Evolutionary conservation across 2,329 filamentous ascomycete species (phyloP).

Genomic region (Leptographium radiaticola): DNA sequence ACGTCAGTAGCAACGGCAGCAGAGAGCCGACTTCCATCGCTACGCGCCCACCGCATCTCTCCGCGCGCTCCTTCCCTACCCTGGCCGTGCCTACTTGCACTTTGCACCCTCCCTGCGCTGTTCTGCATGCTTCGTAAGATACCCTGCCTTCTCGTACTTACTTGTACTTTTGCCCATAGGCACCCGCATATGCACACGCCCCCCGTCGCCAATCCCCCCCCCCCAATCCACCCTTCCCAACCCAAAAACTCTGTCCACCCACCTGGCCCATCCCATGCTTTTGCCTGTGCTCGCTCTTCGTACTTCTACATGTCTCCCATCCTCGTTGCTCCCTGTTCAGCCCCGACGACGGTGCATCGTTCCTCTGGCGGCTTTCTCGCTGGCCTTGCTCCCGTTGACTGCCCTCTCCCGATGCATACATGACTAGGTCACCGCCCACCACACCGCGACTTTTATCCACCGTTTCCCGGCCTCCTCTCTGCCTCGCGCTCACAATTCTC

Average conservation of each 20-base stretch:
- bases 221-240: conserved; percentile 5
- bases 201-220: neutral
- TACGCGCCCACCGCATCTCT: conserved; percentile 7
- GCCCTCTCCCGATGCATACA: conserved; percentile 6
- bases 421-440: conserved; percentile 8
- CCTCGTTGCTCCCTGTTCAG: conserved; percentile 5
- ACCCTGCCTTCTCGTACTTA: neutral
- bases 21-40: neutral
- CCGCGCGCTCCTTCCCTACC: conserved; percentile 1
- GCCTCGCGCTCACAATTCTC: neutral
- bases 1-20: neutral
- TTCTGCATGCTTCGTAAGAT: no score
- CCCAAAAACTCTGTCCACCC: conserved; percentile 8
- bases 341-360: conserved; percentile 7
- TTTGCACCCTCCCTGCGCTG: no score
- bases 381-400: conserved; percentile 2
- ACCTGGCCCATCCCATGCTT: neutral
- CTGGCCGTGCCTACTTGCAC: neutral
- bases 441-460: conserved; percentile 3
- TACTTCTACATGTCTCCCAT: conserved; percentile 1
- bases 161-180: neutral
- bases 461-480: neutral
- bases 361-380: neutral
- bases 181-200: conserved; percentile 6
- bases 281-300: neutral